Conservation (phyloP, 225 moss, liverwort and hornwort species). For the Pseudoscleropodium purum region DNA sequence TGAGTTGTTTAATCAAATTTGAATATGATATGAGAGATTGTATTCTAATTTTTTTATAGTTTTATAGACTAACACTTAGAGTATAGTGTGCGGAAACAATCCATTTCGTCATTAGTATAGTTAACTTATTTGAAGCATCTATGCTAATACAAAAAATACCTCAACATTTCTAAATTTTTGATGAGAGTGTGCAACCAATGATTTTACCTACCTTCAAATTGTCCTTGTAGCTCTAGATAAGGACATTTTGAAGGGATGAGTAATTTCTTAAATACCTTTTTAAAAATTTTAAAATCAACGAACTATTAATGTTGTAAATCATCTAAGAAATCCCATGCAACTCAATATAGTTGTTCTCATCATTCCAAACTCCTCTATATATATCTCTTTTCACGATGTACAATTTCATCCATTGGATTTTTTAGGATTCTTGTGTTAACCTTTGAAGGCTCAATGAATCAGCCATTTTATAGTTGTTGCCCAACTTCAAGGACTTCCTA, state of each 20-base stretch:
- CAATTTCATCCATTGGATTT: background rate
- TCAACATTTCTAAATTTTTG: background rate
- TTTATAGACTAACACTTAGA: background rate
- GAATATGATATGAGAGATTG: background rate
- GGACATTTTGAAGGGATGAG: too few species aligned
- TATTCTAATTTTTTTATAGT: background rate
- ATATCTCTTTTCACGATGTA: background rate
- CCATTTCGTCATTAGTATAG: background rate
- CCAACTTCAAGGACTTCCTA: background rate
- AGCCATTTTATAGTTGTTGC: background rate
- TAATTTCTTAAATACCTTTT: too few species aligned
- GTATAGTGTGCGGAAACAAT: background rate
- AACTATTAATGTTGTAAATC: background rate
- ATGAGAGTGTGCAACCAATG: background rate
- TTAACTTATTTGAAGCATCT: background rate
- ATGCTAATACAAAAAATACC: background rate
- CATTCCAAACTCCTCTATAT: background rate
- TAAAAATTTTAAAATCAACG: background rate
- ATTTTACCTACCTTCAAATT: background rate
- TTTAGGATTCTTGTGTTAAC: background rate
- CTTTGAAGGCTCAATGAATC: background rate
- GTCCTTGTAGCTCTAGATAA: background rate
- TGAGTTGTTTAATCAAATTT: background rate
- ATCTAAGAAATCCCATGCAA: background rate
- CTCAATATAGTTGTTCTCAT: background rate